Evolutionary conservation across 371 early-diverging fungal species (phyloP).

Genomic region (Thermomucor indicae-seudaticae): DNA sequence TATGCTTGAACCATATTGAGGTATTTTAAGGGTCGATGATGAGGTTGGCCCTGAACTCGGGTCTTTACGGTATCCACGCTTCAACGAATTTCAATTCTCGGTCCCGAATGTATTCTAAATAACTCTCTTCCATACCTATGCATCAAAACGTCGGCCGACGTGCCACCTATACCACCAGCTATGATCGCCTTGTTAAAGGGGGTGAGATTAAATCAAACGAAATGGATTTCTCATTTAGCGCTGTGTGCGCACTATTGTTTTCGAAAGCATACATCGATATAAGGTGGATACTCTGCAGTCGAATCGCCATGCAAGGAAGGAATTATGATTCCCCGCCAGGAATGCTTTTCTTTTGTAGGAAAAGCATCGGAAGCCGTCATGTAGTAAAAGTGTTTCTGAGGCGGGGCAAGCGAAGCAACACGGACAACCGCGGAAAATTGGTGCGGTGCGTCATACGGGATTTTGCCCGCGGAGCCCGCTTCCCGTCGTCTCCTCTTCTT

Average conservation of each 20-base stretch:
- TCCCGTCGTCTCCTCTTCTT: no score
- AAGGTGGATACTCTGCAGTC: slow-evolving; percentile 37
- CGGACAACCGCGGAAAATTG: no score
- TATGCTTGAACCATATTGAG: slow-evolving; percentile 65
- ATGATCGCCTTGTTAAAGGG: slow-evolving; percentile 46
- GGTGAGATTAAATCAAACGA: neutral
- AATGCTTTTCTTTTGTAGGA: no score
- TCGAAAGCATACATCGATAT: slow-evolving; percentile 35
- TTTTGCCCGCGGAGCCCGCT: no score
- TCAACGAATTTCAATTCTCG: no score
- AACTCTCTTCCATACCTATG: slow-evolving; percentile 49
- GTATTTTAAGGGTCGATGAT: slow-evolving; percentile 52
- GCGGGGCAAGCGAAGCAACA: no score
- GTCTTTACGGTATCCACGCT: slow-evolving; percentile 81
- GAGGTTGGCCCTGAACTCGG: slow-evolving; percentile 65
- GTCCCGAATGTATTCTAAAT: no score
- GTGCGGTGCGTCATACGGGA: no score
- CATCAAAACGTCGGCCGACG: slow-evolving; percentile 70
- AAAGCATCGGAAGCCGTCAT: no score
- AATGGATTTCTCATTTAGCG: neutral
- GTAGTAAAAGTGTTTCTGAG: no score
- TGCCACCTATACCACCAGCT: slow-evolving; percentile 71
- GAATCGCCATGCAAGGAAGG: slow-evolving; percentile 23
- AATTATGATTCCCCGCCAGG: no score
- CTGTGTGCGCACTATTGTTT: no score